These are phyloP conservation scores for Dryas alaskensis DNA, from an alignment of 306 rosid genomes.

Conservation along the genomic window DNA sequence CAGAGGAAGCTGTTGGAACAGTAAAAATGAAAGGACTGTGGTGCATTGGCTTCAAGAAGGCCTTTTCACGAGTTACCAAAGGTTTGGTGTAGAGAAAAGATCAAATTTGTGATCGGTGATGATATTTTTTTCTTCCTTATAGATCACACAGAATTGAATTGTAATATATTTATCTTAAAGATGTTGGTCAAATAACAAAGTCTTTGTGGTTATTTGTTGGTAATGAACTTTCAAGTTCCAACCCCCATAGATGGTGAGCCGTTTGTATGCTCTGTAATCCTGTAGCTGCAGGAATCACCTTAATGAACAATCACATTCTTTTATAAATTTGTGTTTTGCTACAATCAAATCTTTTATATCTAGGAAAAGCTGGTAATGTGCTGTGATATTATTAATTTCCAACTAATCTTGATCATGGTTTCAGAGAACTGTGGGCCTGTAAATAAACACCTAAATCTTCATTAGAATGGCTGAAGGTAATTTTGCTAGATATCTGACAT, in stretches of 20 bases:
- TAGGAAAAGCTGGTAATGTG: not conserved
- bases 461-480: not conserved
- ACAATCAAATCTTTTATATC: not conserved
- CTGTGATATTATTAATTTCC: not conserved
- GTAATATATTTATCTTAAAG: not conserved
- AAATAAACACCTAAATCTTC: not conserved
- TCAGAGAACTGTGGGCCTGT: not conserved
- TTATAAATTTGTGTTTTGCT: not conserved
- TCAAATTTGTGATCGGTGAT: not conserved
- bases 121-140: not conserved
- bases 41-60: constrained; percentile 5
- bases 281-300: not conserved
- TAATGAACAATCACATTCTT: not conserved
- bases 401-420: not conserved
- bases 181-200: constrained; percentile 7
- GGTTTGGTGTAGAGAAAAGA: not conserved
- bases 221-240: not conserved
- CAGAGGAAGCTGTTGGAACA: constrained; percentile 17
- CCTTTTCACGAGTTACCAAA: constrained; percentile 9
- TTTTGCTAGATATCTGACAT: not conserved
- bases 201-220: constrained; percentile 3
- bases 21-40: not conserved
- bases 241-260: not conserved
- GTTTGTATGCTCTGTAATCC: not conserved
- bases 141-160: constrained; percentile 6